These are phyloP conservation scores for Zelopaecilomyces penicillatus DNA, from an alignment of 2,329 filamentous ascomycete genomes.

Conservation along the genomic window DNA sequence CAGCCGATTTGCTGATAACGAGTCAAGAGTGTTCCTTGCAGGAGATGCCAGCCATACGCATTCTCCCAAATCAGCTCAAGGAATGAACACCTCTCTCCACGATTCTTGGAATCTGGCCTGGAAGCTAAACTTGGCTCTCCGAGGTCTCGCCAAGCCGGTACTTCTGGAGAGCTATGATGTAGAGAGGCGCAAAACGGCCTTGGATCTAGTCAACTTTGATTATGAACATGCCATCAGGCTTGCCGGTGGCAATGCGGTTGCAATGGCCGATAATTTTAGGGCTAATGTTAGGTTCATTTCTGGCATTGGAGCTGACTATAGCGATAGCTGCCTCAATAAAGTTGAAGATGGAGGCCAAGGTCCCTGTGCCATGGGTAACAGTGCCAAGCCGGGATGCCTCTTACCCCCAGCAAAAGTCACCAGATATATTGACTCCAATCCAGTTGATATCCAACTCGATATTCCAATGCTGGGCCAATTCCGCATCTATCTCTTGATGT, in stretches of 20 bases:
- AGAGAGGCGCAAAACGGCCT: conserved; percentile 51
- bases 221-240: conserved; percentile 50
- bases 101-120: conserved; percentile 51
- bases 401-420: conserved; percentile 63
- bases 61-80: conserved; percentile 57
- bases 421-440: conserved; percentile 69
- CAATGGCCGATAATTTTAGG: conserved; percentile 59
- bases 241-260: conserved; percentile 52
- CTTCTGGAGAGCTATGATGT: conserved; percentile 42
- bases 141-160: conserved; percentile 31
- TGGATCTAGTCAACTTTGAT: conserved; percentile 59
- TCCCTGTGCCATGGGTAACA: conserved; percentile 33
- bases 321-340: conserved; percentile 42
- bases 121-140: conserved; percentile 42
- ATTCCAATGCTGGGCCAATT: conserved; percentile 73
- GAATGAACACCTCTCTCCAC: conserved; percentile 67
- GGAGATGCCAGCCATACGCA: conserved; percentile 53
- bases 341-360: conserved; percentile 16
- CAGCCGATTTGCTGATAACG: conserved; percentile 43
- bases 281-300: conserved; percentile 67
- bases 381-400: conserved; percentile 45
- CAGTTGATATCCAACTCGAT: conserved; percentile 68
- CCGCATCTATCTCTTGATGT: conserved; percentile 63
- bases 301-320: conserved; percentile 58
- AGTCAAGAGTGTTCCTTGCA: conserved; percentile 57